Conservation (phyloP, 1,139 yeast species). For the Pneumocystis jirovecii region DNA sequence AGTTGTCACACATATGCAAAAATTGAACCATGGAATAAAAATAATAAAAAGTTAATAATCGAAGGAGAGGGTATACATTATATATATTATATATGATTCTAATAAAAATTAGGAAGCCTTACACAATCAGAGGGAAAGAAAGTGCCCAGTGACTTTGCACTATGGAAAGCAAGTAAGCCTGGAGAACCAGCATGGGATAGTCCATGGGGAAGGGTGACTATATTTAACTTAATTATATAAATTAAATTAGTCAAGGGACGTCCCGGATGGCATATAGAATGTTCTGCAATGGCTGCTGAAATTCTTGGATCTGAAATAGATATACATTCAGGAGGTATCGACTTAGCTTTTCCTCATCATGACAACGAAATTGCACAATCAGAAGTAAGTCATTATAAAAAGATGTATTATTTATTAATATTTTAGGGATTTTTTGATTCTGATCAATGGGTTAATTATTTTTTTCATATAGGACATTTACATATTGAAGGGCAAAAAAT, state of each 20-base stretch:
- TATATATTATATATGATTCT: constrained; percentile 33
- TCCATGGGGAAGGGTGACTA: constrained; percentile 57
- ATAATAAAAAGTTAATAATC: constrained; percentile 65
- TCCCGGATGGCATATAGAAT: constrained; percentile 99
- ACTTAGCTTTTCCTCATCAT: constrained; percentile 97
- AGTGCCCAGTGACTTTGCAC: constrained; percentile 76
- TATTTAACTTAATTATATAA: neutral
- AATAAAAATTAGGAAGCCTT: constrained; percentile 16
- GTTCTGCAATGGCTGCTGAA: constrained; percentile 97
- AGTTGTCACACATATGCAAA: constrained; percentile 73
- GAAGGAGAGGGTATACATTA: constrained; percentile 70
- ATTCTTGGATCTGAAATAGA: constrained; percentile 72
- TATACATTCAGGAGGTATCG: constrained; percentile 94
- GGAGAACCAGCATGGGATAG: constrained; percentile 97
- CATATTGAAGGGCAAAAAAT: constrained; percentile 97
- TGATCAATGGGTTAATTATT: constrained; percentile 91
- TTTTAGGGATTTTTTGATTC: constrained; percentile 58
- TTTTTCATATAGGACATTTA: constrained; percentile 90
- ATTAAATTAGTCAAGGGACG: constrained; percentile 40
- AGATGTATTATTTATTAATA: neutral
- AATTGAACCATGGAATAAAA: constrained; percentile 96
- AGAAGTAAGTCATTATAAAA: constrained; percentile 28
- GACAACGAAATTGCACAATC: constrained; percentile 96
- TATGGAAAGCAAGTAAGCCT: constrained; percentile 92
- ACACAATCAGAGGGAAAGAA: constrained; percentile 38